A percentile compares a stretch with the other conserved stretches of the same genome.
Evolutionary conservation across 2,329 filamentous ascomycete species (phyloP).

Genomic region (Stromatinia cepivora): DNA sequence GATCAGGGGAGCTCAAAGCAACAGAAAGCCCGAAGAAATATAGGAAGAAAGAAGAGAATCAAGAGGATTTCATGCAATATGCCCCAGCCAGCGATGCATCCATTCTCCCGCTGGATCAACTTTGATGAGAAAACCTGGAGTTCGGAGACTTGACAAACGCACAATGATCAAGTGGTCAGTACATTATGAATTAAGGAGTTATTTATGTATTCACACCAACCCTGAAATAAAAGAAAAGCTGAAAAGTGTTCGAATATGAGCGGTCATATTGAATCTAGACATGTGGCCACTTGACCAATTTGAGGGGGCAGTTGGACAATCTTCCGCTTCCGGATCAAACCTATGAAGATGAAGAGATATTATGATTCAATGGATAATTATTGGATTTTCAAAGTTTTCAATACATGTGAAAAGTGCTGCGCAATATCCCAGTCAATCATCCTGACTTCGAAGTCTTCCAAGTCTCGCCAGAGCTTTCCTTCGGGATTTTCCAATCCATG

Average conservation of each 20-base stretch:
- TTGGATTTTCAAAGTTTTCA: background rate
- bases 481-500: too few species aligned
- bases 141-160: background rate
- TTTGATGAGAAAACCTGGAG: background rate
- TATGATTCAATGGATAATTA: background rate
- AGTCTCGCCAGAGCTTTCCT: too few species aligned
- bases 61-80: too few species aligned
- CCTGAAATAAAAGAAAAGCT: background rate
- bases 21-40: too few species aligned
- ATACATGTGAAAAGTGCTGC: background rate
- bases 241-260: background rate
- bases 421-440: too few species aligned
- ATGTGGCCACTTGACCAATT: background rate
- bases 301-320: background rate
- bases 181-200: too few species aligned
- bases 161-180: too few species aligned
- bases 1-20: background rate
- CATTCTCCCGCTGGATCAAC: background rate
- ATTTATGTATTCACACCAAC: rapidly evolving
- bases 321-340: too few species aligned
- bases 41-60: background rate
- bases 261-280: background rate
- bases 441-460: too few species aligned
- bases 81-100: background rate
- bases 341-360: background rate